phyloP scores from a whole-genome alignment of 495 filamentous ascomycete species.

The Massariosphaeria phaeospora region DNA sequence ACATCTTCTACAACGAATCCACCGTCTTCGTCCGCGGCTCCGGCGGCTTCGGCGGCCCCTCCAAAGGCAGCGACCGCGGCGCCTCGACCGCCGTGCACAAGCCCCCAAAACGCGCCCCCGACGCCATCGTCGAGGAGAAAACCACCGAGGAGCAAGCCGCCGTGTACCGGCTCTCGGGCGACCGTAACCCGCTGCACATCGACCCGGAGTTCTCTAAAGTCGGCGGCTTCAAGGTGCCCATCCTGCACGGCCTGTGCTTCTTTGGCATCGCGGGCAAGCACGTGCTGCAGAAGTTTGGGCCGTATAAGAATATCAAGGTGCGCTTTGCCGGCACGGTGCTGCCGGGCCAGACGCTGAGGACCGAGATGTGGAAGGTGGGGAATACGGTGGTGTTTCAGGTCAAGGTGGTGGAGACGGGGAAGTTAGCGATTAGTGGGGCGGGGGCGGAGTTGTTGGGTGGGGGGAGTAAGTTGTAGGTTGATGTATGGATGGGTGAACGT shows the following conservation, averaged over 20 bases:
- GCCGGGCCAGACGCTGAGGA: conserved; percentile 88
- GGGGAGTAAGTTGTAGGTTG: conserved; percentile 51
- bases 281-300: conserved; percentile 75
- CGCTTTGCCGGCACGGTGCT: conserved; percentile 88
- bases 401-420: conserved; percentile 93
- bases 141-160: conserved; percentile 93
- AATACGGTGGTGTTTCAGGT: conserved; percentile 85
- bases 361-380: conserved; percentile 99
- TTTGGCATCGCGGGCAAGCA: conserved; percentile 90
- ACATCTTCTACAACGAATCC: conserved; percentile 94
- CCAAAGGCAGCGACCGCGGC: conserved; percentile 73
- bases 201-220: conserved; percentile 92
- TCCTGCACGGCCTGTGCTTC: conserved; percentile 93
- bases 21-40: conserved; percentile 88
- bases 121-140: conserved; percentile 79
- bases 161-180: conserved; percentile 88
- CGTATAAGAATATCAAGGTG: conserved; percentile 92
- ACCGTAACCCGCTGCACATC: conserved; percentile 91
- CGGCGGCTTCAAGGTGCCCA: conserved; percentile 92
- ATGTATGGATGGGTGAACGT: too few relatives aligned
- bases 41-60: conserved; percentile 84
- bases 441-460: conserved; percentile 73
- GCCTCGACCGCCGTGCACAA: conserved; percentile 72
- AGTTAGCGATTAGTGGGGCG: conserved; percentile 80
- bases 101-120: conserved; percentile 69